Conservation (phyloP, 768 basidiomycete species). For the Multifurca ochricompacta region DNA sequence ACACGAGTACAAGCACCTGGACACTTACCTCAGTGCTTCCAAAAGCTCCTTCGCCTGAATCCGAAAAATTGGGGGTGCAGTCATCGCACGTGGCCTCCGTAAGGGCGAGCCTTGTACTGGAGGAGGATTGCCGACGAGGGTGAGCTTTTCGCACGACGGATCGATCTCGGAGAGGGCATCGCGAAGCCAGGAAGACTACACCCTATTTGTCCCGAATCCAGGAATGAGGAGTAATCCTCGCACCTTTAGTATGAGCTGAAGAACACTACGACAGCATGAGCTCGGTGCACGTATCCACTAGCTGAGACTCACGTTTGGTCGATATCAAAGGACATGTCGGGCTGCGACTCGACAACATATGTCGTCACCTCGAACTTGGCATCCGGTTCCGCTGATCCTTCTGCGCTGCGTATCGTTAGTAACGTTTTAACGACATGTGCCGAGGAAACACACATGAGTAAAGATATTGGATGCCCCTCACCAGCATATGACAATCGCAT, state of each 20-base stretch:
- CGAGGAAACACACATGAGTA: slow-evolving; percentile 58
- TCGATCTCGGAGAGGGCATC: slow-evolving; percentile 91
- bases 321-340: slow-evolving; percentile 73
- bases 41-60: slow-evolving; percentile 78
- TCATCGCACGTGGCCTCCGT: slow-evolving; percentile 23
- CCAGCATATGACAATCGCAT: slow-evolving; percentile 83
- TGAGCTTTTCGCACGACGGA: slow-evolving; percentile 77
- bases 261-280: slow-evolving; percentile 3
- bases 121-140: slow-evolving; percentile 71
- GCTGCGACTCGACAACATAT: slow-evolving; percentile 71
- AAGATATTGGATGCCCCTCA: slow-evolving; percentile 63
- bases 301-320: slow-evolving; percentile 44
- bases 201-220: neutral
- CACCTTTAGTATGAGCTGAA: slow-evolving; percentile 37
- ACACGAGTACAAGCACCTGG: neutral
- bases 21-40: slow-evolving; percentile 73
- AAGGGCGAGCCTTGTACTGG: slow-evolving; percentile 17
- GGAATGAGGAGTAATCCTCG: slow-evolving; percentile 87
- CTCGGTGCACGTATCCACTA: neutral
- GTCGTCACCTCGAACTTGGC: slow-evolving; percentile 85
- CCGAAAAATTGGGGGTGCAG: slow-evolving; percentile 59
- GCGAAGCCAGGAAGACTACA: slow-evolving; percentile 84
- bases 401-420: slow-evolving; percentile 40
- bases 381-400: slow-evolving; percentile 73
- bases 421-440: neutral